Evolutionary conservation across 176 grass and related monocot species (phyloP).

Genomic region (sorghum (Sorghum bicolor)): DNA sequence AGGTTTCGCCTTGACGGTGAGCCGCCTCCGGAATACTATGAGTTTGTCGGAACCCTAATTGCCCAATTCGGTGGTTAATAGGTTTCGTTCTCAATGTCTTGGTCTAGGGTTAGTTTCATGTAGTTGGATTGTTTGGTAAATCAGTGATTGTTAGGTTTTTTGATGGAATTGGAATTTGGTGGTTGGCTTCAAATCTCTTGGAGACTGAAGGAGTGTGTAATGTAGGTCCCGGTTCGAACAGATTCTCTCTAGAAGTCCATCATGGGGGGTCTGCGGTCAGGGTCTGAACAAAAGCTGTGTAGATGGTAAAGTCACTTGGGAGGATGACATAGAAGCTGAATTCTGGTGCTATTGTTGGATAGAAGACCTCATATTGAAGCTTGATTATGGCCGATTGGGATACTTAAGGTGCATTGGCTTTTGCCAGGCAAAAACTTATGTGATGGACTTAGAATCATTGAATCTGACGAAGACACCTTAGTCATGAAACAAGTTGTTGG

Average conservation of each 20-base stretch:
- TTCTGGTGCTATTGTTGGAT: neutral
- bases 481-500: neutral
- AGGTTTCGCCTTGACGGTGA: neutral
- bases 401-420: neutral
- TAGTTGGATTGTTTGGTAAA: no score
- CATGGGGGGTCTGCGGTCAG: neutral
- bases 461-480: neutral
- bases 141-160: no score
- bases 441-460: neutral
- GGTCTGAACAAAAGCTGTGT: neutral
- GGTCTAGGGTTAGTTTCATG: no score
- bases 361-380: neutral
- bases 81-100: no score
- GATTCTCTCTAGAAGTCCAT: neutral
- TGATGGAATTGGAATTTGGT: no score
- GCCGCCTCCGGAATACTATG: neutral
- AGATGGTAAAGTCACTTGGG: neutral
- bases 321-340: neutral
- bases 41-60: neutral
- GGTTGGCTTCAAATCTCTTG: no score
- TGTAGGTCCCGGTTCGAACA: neutral
- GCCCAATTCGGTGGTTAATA: accelerated
- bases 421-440: neutral
- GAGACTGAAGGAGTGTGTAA: neutral
- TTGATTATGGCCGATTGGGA: no score